These are phyloP conservation scores for Dipodascopsis tothii DNA, from an alignment of 805 yeast species.

Conservation along the genomic window DNA sequence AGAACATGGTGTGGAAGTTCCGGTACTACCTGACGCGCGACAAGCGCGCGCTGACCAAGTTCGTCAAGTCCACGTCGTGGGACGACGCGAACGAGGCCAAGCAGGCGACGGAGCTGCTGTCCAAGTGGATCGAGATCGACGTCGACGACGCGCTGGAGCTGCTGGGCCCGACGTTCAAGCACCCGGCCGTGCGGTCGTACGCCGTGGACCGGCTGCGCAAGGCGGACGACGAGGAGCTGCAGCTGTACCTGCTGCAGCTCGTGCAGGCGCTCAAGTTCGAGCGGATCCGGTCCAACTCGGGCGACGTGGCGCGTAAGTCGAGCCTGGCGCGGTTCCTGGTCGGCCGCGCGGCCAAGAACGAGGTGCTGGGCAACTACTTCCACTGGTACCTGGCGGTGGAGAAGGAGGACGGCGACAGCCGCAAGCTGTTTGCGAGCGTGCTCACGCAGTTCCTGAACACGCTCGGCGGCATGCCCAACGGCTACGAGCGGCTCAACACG, in stretches of 20 bases:
- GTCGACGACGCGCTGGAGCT: conserved; percentile 82
- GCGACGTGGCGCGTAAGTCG: conserved; percentile 18
- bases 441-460: conserved; percentile 40
- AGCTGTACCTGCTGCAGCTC: conserved; percentile 74
- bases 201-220: conserved; percentile 77
- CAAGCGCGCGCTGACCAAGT: conserved; percentile 64
- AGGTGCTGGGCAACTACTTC: conserved; percentile 67
- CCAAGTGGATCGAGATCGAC: conserved; percentile 66
- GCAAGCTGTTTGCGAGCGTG: conserved; percentile 40
- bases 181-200: conserved; percentile 66
- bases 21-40: conserved; percentile 70
- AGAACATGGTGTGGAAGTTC: conserved; percentile 83
- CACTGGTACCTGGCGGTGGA: conserved; percentile 93
- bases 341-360: conserved; percentile 58
- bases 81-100: conserved; percentile 71
- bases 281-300: conserved; percentile 15
- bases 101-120: conserved; percentile 68
- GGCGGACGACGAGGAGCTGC: conserved; percentile 67
- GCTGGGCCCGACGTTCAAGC: conserved; percentile 68
- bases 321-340: conserved; percentile 55
- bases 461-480: conserved; percentile 29
- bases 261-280: conserved; percentile 91
- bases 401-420: conserved; percentile 54
- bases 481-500: conserved; percentile 28
- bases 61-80: conserved; percentile 83